Evolutionary conservation across 164 flowering plant species (phyloP), one percentile per base, ranked within the genome.

Genomic region (Liriodendron chinense): DNA sequence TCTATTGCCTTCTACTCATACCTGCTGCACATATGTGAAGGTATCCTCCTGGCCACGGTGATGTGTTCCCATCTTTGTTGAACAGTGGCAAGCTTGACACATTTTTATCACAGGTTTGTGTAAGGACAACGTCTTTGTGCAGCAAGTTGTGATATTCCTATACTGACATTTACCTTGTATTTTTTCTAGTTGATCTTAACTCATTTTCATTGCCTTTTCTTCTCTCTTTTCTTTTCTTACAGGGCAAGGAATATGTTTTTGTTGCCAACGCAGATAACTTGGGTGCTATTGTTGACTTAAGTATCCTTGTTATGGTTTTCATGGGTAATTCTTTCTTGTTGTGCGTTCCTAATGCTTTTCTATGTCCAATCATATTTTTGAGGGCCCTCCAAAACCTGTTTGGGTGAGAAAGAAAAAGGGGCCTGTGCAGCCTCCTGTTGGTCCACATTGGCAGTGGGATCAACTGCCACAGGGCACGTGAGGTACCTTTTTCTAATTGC

Each of bases 41-140:
- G 99, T 92, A 94, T 78, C 98, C 99, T 76, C 97, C 98, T 76
- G 98, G 98, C 63, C 98, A 96, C 79, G 98, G 98, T 75, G 98
- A 94, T 85, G 98, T 96, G 0, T 96, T 96, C 87, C 89, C 96
- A 47, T 82, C 98, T 80, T 85, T 96, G 83, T 81, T 78, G 90
- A 96, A 96, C 86, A 96, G 98, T 78, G 98, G 99, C 74, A 92
- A 93, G 82, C 96, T 96, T 79, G 98, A 96, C 78, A 84, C 86
- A 21, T 81, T 96, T 24, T 72, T 92, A 57, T 86, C 98, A 25
- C 86, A 93, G 98, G 99, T 93, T 65, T 62, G 57, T 13, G 47
- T 16, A 7, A 18, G 9, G 8, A 68, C 43, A 59, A 43, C 47
- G 64, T 59, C 9, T 18, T 66, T 13, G 26, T 3, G 8, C 47